Conservation (phyloP, 345 rosid genomes). For the Atalantia buxifolia region DNA sequence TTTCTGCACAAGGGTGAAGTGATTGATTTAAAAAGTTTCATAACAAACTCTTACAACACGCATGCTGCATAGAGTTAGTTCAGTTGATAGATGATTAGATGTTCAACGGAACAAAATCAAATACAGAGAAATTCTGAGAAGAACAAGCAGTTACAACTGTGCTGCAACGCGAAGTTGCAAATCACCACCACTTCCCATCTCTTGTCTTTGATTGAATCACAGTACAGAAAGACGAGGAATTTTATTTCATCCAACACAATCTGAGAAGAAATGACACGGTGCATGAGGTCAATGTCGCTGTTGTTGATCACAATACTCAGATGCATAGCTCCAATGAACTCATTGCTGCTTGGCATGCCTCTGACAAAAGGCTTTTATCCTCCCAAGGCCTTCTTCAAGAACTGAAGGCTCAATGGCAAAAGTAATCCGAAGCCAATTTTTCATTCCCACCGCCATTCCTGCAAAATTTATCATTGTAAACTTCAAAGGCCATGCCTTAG, state of each 20-base stretch:
- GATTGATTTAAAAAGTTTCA: too few species aligned
- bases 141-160: too few species aligned
- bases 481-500: too few species aligned
- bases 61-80: too few species aligned
- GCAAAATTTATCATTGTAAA: background rate
- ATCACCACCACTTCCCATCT: background rate
- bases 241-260: too few species aligned
- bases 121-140: background rate
- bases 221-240: background rate
- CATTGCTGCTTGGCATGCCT: constrained; percentile 33
- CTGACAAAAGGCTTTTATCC: constrained; percentile 39
- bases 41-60: too few species aligned
- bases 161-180: background rate
- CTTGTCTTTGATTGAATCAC: background rate
- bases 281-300: too few species aligned
- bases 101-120: background rate
- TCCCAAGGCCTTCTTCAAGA: constrained; percentile 36
- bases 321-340: background rate
- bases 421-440: constrained; percentile 47
- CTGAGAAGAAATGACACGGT: too few species aligned
- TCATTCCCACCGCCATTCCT: constrained; percentile 42
- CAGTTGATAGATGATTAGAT: too few species aligned
- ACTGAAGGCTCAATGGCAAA: constrained; percentile 30
- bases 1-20: too few species aligned
- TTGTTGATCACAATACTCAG: too few species aligned